Percentiles rank a stretch among this genome's conserved stretches.
Conservation (phyloP, 2,329 filamentous ascomycete genomes). For the Colletotrichum tabaci region DNA sequence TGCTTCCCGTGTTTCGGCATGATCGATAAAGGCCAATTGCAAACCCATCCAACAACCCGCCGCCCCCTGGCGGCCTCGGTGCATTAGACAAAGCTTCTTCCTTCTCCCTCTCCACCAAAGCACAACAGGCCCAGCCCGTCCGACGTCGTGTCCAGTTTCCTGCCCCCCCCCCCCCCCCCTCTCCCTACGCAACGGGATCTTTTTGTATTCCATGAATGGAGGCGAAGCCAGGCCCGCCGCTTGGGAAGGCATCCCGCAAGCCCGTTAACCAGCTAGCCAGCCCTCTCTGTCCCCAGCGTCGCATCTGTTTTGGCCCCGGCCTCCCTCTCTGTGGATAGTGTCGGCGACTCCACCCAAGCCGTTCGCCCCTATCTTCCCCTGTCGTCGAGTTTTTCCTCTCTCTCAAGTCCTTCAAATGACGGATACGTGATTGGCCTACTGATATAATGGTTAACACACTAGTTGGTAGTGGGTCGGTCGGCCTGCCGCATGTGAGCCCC, state of each 20-base stretch:
- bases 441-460: too few species aligned
- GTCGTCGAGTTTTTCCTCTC: too few species aligned
- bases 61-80: too few species aligned
- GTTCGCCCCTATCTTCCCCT: too few species aligned
- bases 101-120: background rate
- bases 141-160: background rate
- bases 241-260: background rate
- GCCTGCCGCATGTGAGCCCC: too few species aligned
- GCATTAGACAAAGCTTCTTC: background rate
- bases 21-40: background rate
- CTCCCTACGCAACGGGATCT: too few species aligned
- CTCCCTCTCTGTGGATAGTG: too few species aligned
- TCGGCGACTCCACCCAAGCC: too few species aligned
- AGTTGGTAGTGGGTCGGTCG: too few species aligned
- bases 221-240: background rate
- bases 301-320: too few species aligned
- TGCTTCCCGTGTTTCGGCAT: background rate
- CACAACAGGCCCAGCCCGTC: background rate
- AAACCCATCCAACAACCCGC: background rate
- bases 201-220: background rate
- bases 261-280: background rate
- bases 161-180: background rate
- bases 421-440: too few species aligned
- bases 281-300: background rate
- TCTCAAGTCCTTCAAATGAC: too few species aligned